Percentiles rank a stretch among this genome's conserved stretches.
These are phyloP conservation scores for Aspergillus sergii DNA, from an alignment of 2,329 filamentous ascomycete genomes.

Conservation along the genomic window DNA sequence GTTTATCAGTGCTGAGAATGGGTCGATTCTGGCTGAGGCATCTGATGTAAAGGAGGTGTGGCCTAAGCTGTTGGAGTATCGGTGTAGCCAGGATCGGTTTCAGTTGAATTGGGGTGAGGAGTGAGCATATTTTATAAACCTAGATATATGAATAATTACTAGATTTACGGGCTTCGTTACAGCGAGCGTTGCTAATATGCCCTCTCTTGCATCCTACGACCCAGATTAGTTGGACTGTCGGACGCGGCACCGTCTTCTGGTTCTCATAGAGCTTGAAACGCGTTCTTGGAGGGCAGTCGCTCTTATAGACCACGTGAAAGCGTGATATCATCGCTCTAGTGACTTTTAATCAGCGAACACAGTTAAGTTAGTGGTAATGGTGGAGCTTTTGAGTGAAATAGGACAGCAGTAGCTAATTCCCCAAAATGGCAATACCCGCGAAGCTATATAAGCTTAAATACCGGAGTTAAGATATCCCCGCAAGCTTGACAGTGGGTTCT, in stretches of 20 bases:
- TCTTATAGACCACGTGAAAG: neutral
- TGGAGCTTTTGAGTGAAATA: neutral
- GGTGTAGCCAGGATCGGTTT: constrained; percentile 72
- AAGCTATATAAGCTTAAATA: neutral
- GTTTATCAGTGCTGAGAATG: constrained; percentile 73
- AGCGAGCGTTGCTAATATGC: neutral
- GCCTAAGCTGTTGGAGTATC: constrained; percentile 70
- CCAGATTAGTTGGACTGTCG: neutral
- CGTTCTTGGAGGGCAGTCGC: neutral
- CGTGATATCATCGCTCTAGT: neutral
- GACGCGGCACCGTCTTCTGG: neutral
- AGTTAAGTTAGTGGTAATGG: neutral
- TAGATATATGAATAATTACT: neutral
- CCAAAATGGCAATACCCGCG: neutral
- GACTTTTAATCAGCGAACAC: neutral
- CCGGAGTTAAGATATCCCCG: neutral
- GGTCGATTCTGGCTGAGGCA: constrained; percentile 77
- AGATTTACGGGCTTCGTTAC: neutral
- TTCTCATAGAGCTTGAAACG: neutral
- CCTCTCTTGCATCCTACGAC: too few species aligned
- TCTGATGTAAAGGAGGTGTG: constrained; percentile 73
- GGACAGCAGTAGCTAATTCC: neutral
- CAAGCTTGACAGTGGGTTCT: neutral
- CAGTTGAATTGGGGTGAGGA: constrained; percentile 79
- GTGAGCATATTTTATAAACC: constrained; percentile 41